Conservation (phyloP, 139 green algal species). For the Picochlorum sp. region DNA sequence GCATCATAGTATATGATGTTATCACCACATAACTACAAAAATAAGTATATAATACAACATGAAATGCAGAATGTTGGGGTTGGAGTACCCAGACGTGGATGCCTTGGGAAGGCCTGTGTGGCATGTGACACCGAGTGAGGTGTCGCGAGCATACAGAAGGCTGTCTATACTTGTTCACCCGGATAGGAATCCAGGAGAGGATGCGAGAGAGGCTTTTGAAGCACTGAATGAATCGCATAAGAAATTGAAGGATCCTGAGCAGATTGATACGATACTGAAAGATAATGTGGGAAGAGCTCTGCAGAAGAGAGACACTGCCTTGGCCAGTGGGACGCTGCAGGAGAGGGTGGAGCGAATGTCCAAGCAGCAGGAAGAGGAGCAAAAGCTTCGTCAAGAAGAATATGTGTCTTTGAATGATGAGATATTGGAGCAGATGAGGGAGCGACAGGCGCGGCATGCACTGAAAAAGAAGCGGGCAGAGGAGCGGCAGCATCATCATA, state of each 20-base stretch:
- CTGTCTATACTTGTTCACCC: slow-evolving; percentile 70
- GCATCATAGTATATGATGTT: neutral
- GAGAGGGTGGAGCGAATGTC: slow-evolving; percentile 46
- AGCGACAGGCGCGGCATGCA: neutral
- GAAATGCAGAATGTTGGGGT: slow-evolving; percentile 35
- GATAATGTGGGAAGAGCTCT: slow-evolving; percentile 23
- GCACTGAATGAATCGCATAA: slow-evolving; percentile 57
- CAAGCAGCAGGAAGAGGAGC: slow-evolving; percentile 29
- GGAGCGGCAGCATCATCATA: no score
- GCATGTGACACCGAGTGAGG: slow-evolving; percentile 39
- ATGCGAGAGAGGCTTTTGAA: slow-evolving; percentile 52
- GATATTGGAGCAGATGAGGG: neutral
- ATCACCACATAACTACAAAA: neutral
- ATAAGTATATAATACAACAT: neutral
- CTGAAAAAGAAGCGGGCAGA: no score
- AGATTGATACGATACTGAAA: slow-evolving; percentile 44
- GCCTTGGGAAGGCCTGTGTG: slow-evolving; percentile 51
- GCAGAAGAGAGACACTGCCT: slow-evolving; percentile 30
- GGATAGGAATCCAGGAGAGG: slow-evolving; percentile 61
- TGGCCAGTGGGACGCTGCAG: slow-evolving; percentile 37
- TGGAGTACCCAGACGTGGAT: slow-evolving; percentile 52
- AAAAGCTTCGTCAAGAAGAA: slow-evolving; percentile 40
- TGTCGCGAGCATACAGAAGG: slow-evolving; percentile 58
- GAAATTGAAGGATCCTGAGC: slow-evolving; percentile 43
- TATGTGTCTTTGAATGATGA: neutral